Conservation (phyloP, 164 flowering plant genomes). For the Liriodendron chinense region DNA sequence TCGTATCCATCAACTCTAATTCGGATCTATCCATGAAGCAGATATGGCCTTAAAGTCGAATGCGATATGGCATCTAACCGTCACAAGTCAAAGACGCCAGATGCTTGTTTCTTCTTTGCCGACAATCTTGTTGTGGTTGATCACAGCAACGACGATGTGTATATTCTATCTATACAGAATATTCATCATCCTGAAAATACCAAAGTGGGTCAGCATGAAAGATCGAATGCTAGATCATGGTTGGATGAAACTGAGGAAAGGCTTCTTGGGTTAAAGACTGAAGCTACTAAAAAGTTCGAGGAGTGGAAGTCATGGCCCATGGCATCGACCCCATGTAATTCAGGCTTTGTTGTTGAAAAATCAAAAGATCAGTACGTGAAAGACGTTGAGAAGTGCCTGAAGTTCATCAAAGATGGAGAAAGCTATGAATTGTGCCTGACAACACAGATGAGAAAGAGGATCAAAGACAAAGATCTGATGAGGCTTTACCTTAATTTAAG, state of each 20-base stretch:
- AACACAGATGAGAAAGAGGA: slow-evolving; percentile 63
- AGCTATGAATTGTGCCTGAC: slow-evolving; percentile 97
- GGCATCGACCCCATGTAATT: slow-evolving; percentile 14
- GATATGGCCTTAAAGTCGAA: slow-evolving; percentile 87
- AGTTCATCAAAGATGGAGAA: slow-evolving; percentile 86
- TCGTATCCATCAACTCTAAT: neutral
- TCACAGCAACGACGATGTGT: slow-evolving; percentile 66
- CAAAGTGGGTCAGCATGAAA: slow-evolving; percentile 5
- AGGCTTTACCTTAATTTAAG: slow-evolving; percentile 75
- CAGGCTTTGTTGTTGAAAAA: slow-evolving; percentile 55
- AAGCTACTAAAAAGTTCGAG: slow-evolving; percentile 11
- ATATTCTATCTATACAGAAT: slow-evolving; percentile 57
- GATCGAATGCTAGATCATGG: slow-evolving; percentile 43
- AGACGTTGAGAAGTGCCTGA: slow-evolving; percentile 70
- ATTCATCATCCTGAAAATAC: slow-evolving; percentile 5
- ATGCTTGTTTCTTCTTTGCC: slow-evolving; percentile 96
- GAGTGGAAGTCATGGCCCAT: slow-evolving; percentile 14
- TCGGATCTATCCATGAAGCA: slow-evolving; percentile 23
- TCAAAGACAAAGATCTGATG: slow-evolving; percentile 48
- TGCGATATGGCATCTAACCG: slow-evolving; percentile 57
- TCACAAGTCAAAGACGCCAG: slow-evolving; percentile 76
- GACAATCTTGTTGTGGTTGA: slow-evolving; percentile 82
- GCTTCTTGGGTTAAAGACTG: slow-evolving; percentile 43
- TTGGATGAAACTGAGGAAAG: slow-evolving; percentile 60
- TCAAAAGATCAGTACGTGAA: slow-evolving; percentile 66